Conservation (phyloP, 225 moss, liverwort and hornwort species). For the Antitrichia curtipendula region DNA sequence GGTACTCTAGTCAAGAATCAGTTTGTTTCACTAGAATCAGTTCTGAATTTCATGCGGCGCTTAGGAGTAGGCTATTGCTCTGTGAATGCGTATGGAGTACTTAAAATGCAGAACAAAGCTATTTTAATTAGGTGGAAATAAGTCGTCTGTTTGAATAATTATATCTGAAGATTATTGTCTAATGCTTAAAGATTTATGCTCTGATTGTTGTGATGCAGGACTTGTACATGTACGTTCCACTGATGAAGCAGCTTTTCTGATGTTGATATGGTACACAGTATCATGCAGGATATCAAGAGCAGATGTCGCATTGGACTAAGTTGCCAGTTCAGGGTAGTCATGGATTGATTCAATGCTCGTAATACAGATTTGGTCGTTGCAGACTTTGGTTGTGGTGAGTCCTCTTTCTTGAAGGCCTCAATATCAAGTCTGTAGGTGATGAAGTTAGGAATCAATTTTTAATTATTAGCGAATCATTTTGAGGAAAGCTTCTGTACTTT, state of each 20-base stretch:
- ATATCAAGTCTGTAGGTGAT: neutral
- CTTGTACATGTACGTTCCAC: neutral
- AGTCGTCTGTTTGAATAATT: neutral
- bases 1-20: neutral
- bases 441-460: neutral
- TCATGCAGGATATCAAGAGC: slow-evolving; percentile 92
- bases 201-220: slow-evolving; percentile 7
- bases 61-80: neutral
- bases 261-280: slow-evolving; percentile 34
- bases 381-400: slow-evolving; percentile 83
- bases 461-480: neutral
- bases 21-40: neutral
- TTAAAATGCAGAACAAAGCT: neutral
- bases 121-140: neutral
- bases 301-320: slow-evolving; percentile 82
- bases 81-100: neutral
- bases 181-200: too few relatives aligned
- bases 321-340: slow-evolving; percentile 60
- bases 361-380: slow-evolving; percentile 60
- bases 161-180: neutral
- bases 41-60: neutral
- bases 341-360: slow-evolving; percentile 55
- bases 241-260: slow-evolving; percentile 12
- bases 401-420: neutral
- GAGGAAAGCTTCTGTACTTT: neutral